These are phyloP conservation scores for Cytospora paraplurivora DNA, from an alignment of 2,329 filamentous ascomycete species.

Conservation along the genomic window DNA sequence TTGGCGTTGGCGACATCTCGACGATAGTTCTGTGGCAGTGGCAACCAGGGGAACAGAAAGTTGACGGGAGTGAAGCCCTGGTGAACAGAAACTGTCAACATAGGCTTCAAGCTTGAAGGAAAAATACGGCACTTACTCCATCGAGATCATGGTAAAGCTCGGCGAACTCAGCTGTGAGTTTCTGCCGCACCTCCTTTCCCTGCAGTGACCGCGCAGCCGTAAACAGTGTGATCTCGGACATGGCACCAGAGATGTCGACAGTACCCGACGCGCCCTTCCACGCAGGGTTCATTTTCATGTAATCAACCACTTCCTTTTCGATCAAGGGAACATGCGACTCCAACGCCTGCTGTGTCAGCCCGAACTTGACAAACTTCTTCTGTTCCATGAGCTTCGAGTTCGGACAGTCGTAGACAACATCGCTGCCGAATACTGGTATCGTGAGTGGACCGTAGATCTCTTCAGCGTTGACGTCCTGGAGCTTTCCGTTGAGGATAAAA, in stretches of 20 bases:
- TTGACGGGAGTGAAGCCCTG: constrained; percentile 89
- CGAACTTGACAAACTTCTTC: constrained; percentile 89
- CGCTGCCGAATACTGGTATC: constrained; percentile 73
- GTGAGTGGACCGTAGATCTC: constrained; percentile 83
- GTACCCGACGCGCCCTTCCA: constrained; percentile 71
- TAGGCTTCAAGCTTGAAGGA: no score
- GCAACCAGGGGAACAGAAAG: constrained; percentile 87
- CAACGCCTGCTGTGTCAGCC: constrained; percentile 74
- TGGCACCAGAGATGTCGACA: constrained; percentile 71
- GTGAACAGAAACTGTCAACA: constrained; percentile 15
- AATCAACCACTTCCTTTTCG: constrained; percentile 70
- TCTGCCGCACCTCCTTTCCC: constrained; percentile 77
- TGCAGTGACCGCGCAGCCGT: constrained; percentile 85
- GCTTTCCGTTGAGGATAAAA: constrained; percentile 88
- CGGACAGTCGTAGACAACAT: constrained; percentile 89
- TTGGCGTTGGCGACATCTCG: constrained; percentile 70
- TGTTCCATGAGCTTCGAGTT: constrained; percentile 95
- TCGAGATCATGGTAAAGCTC: constrained; percentile 86
- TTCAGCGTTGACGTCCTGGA: constrained; percentile 86
- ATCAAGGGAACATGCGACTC: constrained; percentile 78
- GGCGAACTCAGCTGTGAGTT: constrained; percentile 75
- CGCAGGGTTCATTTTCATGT: constrained; percentile 65
- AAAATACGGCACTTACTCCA: no score
- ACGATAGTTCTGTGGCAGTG: constrained; percentile 83
- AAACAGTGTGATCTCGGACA: constrained; percentile 88